Conservation (phyloP, 345 rosid species). For the Boechera retrofracta region DNA sequence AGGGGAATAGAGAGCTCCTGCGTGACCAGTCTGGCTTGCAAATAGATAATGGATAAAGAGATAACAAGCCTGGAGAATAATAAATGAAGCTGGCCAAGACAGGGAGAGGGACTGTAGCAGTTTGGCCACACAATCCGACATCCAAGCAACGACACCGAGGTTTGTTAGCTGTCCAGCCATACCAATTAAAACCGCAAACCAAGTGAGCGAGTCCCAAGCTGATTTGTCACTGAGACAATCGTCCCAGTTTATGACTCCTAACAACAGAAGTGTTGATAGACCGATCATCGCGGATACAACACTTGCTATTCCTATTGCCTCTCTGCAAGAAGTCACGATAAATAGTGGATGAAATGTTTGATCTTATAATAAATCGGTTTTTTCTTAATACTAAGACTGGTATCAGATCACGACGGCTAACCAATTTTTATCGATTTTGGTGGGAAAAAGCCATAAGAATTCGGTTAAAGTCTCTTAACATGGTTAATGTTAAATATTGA, state of each 20-base stretch:
- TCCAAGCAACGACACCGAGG: conserved; percentile 85
- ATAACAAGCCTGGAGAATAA: conserved; percentile 85
- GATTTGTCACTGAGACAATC: conserved; percentile 95
- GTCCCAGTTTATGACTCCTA: conserved; percentile 95
- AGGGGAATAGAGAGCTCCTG: conserved; percentile 86
- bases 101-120: conserved; percentile 68
- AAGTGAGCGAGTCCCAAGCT: conserved; percentile 94
- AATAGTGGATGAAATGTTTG: too few species aligned
- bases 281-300: conserved; percentile 99
- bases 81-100: conserved; percentile 86
- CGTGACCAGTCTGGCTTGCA: conserved; percentile 96
- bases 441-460: too few species aligned
- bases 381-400: too few species aligned
- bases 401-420: too few species aligned
- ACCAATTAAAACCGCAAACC: conserved; percentile 94
- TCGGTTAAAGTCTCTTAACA: too few species aligned
- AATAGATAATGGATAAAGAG: conserved; percentile 87
- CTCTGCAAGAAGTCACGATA: conserved; percentile 51
- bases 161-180: conserved; percentile 94
- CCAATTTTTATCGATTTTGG: too few species aligned
- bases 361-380: too few species aligned
- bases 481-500: too few species aligned
- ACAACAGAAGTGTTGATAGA: conserved; percentile 68
- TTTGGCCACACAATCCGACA: conserved; percentile 75
- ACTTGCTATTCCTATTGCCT: conserved; percentile 75